Percentiles rank a stretch among this genome's conserved stretches.
phyloP scores from a whole-genome alignment of 192 early-diverging fungal genomes.

The Coemansia guatemalensis region DNA sequence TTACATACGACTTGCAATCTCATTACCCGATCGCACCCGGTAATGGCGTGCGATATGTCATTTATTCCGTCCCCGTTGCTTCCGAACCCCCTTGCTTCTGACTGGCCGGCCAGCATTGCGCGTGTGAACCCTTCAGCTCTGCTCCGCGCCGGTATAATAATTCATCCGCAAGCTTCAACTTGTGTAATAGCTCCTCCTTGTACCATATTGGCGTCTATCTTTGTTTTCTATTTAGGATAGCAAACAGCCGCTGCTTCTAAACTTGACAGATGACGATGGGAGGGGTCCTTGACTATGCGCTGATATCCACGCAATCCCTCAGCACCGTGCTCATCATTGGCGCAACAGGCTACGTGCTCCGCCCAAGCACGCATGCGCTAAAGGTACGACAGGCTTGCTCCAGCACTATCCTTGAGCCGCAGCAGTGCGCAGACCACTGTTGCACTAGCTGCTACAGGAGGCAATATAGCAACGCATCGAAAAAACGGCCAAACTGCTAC shows the following conservation, averaged over 20 bases:
- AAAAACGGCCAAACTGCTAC: neutral
- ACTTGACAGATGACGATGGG: constrained; percentile 8
- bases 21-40: neutral
- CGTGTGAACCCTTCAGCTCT: too few relatives aligned
- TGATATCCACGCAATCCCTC: constrained; percentile 31
- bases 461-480: neutral
- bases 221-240: too few relatives aligned
- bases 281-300: constrained; percentile 12
- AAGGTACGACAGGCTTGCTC: constrained; percentile 10
- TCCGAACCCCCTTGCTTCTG: too few relatives aligned
- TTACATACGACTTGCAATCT: neutral
- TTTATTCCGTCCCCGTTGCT: too few relatives aligned
- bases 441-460: too few relatives aligned
- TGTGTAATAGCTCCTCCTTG: too few relatives aligned
- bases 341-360: constrained; percentile 19
- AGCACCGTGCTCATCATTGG: constrained; percentile 23
- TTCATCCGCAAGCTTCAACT: too few relatives aligned
- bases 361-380: constrained; percentile 17
- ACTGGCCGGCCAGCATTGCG: too few relatives aligned
- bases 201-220: too few relatives aligned
- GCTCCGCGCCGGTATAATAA: too few relatives aligned
- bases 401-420: neutral
- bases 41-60: too few relatives aligned
- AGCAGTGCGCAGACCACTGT: neutral
- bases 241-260: too few relatives aligned